These are phyloP conservation scores for Aspergillus biplanus DNA, from an alignment of 495 filamentous ascomycete species.

Conservation along the genomic window DNA sequence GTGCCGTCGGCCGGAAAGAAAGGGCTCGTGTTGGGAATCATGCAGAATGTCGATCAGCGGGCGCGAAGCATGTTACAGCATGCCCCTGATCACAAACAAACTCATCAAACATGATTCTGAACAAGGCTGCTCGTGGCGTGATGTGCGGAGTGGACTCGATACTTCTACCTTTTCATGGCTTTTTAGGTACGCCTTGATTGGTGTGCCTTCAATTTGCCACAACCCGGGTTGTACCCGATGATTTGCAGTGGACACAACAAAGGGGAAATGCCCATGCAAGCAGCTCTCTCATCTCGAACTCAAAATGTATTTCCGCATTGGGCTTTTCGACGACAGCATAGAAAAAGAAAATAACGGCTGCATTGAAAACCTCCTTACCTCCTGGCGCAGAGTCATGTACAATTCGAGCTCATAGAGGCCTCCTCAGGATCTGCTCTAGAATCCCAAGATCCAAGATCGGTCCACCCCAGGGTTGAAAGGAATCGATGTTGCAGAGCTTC, in stretches of 20 bases:
- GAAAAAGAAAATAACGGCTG: neutral
- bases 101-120: neutral
- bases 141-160: too few relatives aligned
- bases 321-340: neutral
- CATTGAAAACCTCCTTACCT: neutral
- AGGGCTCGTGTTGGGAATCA: neutral
- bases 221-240: too few relatives aligned
- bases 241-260: too few relatives aligned
- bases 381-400: neutral
- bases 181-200: too few relatives aligned
- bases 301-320: neutral
- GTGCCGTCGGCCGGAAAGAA: neutral
- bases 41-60: slow-evolving; percentile 6
- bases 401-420: neutral
- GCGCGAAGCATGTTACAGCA: neutral
- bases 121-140: too few relatives aligned
- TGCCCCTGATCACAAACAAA: neutral
- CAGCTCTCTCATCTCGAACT: too few relatives aligned
- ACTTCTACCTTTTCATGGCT: too few relatives aligned
- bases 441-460: neutral
- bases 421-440: neutral
- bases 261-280: too few relatives aligned
- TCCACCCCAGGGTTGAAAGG: neutral
- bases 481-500: neutral
- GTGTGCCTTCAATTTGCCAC: too few relatives aligned